Base-by-base conservation (phyloP, 306 rosid genomes). In the Vigna unguiculata region DNA sequence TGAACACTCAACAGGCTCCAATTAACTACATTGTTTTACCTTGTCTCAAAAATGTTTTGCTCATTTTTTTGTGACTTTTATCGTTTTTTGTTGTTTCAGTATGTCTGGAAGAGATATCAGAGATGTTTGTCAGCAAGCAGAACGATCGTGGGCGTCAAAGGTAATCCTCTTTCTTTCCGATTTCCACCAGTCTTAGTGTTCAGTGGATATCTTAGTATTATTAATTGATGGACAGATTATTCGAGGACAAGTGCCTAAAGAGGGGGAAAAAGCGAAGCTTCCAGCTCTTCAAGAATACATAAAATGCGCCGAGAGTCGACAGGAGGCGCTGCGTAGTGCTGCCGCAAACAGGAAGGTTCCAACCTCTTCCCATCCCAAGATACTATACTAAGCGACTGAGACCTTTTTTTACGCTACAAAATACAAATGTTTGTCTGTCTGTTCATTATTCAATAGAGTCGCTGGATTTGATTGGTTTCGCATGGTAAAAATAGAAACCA, bases 91-190 rank as follows among this genome's bases (percentile, higher is more conserved):
- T 51, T 73, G n/a, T 71, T 85, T 82, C 85, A 94, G 98, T 62
- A 90, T 92, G 97, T 89, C 95, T 43, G 98, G 98, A 85, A 90
- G 98, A 84, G 97, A 91, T 80, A 94, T 94, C 57, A 86, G 88
- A 89, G 98, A 90, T 62, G 69, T 90, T 64, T 94, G 97, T 54
- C 91, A 83, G 81, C 97, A 91, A 85, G 98, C 98, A n/a, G 98
- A 94, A 84, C 84, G 97, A 38, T 84, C 90, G 3, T 90, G 97
- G 97, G 98, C 96, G 60, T 92, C 98, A 46, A 94, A 94, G 97
- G 98, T 83, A 82, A 49, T 13, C 22, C 9, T 28, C n/a, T 34
- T 30, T 8, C 38, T 36, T 40, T 19, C 16, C 19, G 20, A 48
- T 15, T 51, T 57, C n/a, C 53, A 16, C n/a, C 53, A 16, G 24